phyloP scores from a whole-genome alignment of 768 basidiomycete species.

The Agaricus subrufescens region DNA sequence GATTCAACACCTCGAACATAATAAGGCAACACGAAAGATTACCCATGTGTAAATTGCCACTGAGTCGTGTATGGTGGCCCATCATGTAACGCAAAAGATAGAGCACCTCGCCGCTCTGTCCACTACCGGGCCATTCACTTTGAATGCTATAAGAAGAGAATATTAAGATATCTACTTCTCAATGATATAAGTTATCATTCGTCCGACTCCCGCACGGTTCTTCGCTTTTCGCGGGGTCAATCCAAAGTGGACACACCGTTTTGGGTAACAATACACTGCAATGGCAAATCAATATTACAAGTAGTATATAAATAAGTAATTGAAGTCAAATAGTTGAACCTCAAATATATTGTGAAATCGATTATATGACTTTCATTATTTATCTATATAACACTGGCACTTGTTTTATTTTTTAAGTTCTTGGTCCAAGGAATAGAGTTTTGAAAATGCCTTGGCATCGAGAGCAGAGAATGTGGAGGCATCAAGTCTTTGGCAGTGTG shows the following conservation, averaged over 20 bases:
- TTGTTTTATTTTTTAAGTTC: too few species aligned
- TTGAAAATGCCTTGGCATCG: slow-evolving; percentile 38
- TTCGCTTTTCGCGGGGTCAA: slow-evolving; percentile 61
- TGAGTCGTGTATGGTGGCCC: slow-evolving; percentile 90
- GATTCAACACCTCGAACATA: neutral
- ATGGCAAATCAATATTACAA: too few species aligned
- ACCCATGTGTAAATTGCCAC: slow-evolving; percentile 96
- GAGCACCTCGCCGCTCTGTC: slow-evolving; percentile 52
- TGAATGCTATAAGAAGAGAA: neutral
- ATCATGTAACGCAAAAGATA: slow-evolving; percentile 85
- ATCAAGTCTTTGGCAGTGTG: neutral
- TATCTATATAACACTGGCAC: too few species aligned
- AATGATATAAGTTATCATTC: slow-evolving; percentile 69
- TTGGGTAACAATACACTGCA: slow-evolving; percentile 74
- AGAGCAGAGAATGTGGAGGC: neutral
- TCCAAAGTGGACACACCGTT: slow-evolving; percentile 73
- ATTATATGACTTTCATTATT: too few species aligned
- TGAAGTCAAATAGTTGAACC: too few species aligned
- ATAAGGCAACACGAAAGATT: neutral
- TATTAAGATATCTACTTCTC: slow-evolving; percentile 53
- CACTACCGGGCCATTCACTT: slow-evolving; percentile 35
- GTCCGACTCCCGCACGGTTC: slow-evolving; percentile 53
- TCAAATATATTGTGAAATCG: too few species aligned
- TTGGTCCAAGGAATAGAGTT: slow-evolving; percentile 5
- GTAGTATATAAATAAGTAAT: too few species aligned